These are phyloP conservation scores for Apophysomyces ossiformis DNA, from an alignment of 371 early-diverging fungal genomes.

Conservation along the genomic window DNA sequence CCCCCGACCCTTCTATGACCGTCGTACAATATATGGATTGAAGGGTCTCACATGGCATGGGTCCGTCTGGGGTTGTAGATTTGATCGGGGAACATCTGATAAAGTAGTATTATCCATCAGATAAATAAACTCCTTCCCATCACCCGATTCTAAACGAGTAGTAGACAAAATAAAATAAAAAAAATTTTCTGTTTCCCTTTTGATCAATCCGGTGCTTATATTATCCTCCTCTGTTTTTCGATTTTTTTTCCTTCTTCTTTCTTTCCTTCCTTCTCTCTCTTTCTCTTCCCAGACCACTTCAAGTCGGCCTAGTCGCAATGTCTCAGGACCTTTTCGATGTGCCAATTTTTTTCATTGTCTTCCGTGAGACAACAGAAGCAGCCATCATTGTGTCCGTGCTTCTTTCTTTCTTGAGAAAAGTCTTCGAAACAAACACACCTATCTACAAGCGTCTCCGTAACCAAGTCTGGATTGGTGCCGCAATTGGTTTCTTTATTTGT, in stretches of 20 bases:
- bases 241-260: conserved; percentile 18
- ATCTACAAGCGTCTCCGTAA: conserved; percentile 58
- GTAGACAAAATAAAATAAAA: conserved; percentile 10
- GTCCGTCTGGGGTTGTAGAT: conserved; percentile 2
- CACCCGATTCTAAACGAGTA: background rate
- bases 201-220: background rate
- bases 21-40: background rate
- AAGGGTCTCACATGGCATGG: background rate
- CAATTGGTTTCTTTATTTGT: conserved; percentile 62
- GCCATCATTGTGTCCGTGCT: conserved; percentile 84
- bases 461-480: conserved; percentile 72
- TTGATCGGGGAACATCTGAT: background rate
- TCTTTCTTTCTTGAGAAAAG: conserved; percentile 69
- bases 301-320: conserved; percentile 3
- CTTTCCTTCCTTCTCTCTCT: conserved; percentile 1
- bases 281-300: background rate
- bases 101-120: conserved; percentile 3
- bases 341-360: conserved; percentile 84
- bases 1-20: conserved; percentile 1
- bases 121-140: conserved; percentile 16
- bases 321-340: conserved; percentile 66
- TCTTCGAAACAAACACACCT: conserved; percentile 50
- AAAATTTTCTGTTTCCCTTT: background rate
- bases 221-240: background rate
- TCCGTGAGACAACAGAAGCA: conserved; percentile 85